These are phyloP conservation scores for Cytospora mali DNA, from an alignment of 2,329 filamentous ascomycete species.

Conservation along the genomic window DNA sequence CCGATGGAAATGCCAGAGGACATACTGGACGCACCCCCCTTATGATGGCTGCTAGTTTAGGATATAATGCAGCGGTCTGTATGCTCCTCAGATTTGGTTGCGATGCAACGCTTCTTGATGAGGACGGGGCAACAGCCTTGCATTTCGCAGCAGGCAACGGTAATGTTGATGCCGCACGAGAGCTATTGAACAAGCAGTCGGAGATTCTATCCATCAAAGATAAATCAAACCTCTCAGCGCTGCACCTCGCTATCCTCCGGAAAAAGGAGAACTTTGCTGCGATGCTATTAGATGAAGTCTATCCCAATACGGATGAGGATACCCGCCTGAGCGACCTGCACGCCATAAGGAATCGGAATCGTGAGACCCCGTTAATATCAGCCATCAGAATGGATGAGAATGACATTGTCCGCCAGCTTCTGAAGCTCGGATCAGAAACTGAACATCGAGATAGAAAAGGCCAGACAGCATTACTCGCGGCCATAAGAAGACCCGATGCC, in stretches of 20 bases:
- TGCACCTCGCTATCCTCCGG: neutral
- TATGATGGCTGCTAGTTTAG: neutral
- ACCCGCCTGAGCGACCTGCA: neutral
- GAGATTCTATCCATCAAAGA: neutral
- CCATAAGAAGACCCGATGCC: neutral
- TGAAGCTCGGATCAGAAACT: neutral
- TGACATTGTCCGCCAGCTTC: neutral
- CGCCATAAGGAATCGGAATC: neutral
- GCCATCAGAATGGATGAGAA: neutral
- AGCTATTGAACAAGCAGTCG: neutral
- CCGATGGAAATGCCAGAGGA: neutral
- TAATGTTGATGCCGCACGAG: neutral
- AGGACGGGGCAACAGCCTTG: neutral
- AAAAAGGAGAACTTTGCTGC: neutral
- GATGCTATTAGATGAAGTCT: neutral
- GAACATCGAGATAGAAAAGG: neutral
- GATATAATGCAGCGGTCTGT: neutral
- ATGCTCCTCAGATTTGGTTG: neutral
- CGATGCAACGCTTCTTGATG: neutral
- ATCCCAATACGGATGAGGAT: neutral
- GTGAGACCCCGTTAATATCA: neutral
- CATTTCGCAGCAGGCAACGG: neutral
- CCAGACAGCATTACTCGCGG: neutral
- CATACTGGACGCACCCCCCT: neutral
- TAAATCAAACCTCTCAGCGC: neutral